phyloP scores from a whole-genome alignment of 2,329 filamentous ascomycete genomes.

The Ophiostoma piceae region DNA sequence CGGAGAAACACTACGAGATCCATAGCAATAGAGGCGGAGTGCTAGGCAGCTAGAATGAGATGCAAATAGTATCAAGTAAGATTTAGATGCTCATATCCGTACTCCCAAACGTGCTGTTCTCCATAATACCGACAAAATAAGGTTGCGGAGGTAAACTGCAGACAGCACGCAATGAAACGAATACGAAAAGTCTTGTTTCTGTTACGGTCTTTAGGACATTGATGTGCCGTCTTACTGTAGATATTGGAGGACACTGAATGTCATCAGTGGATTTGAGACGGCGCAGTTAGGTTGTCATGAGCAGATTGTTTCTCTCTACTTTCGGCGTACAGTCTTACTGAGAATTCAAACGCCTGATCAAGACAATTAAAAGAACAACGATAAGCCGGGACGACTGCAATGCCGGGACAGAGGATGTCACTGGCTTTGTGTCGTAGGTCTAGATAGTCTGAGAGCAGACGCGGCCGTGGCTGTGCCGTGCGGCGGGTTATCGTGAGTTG shows the following conservation, averaged over 20 bases:
- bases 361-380: background rate
- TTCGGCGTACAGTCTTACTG: too few relatives aligned
- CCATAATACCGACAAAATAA: background rate
- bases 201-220: background rate
- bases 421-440: background rate
- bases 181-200: background rate
- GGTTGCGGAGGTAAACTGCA: background rate
- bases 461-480: constrained; percentile 1
- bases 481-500: background rate
- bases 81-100: too few relatives aligned
- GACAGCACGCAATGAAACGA: background rate
- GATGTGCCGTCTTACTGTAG: background rate
- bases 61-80: too few relatives aligned
- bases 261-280: too few relatives aligned
- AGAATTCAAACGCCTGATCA: too few relatives aligned
- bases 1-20: too few relatives aligned
- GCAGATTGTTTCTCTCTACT: too few relatives aligned
- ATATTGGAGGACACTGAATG: too few relatives aligned
- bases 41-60: too few relatives aligned
- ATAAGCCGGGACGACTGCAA: background rate
- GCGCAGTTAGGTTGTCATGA: too few relatives aligned
- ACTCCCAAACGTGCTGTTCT: too few relatives aligned
- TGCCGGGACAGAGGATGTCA: background rate
- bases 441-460: background rate
- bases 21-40: too few relatives aligned